phyloP scores from a whole-genome alignment of 495 filamentous ascomycete genomes.

The Talaromyces borbonicus region DNA sequence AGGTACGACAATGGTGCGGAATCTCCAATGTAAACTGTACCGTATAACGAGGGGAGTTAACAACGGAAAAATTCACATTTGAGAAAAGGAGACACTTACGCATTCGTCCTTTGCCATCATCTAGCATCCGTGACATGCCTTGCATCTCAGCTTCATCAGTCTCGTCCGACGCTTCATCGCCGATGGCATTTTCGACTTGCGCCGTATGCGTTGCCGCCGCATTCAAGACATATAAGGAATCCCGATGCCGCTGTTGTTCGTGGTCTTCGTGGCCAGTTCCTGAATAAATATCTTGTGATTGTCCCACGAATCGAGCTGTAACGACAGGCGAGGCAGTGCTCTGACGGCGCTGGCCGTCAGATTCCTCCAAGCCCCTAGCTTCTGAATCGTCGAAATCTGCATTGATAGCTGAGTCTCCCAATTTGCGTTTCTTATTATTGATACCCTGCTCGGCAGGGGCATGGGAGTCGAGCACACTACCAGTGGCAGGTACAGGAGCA shows the following conservation, averaged over 20 bases:
- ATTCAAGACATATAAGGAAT: constrained; percentile 1
- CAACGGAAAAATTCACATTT: not conserved
- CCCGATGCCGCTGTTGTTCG: constrained; percentile 1
- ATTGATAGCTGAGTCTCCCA: not conserved
- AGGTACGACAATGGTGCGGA: constrained; percentile 63
- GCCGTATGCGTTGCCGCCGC: not conserved
- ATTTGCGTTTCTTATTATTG: constrained; percentile 1
- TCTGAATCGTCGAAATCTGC: not conserved
- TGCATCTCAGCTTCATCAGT: constrained; percentile 52
- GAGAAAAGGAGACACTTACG: constrained; percentile 4
- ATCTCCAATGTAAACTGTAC: constrained; percentile 60
- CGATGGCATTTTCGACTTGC: constrained; percentile 19
- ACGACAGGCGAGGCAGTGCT: not conserved
- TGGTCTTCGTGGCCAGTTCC: not conserved
- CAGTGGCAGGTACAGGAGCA: constrained; percentile 1
- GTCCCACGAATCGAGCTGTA: not conserved
- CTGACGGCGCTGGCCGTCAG: not conserved
- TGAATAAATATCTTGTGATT: not conserved
- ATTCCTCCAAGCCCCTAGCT: not conserved
- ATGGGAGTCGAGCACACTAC: not conserved
- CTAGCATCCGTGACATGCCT: constrained; percentile 47
- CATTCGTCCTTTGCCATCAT: constrained; percentile 46
- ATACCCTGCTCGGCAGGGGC: constrained; percentile 1
- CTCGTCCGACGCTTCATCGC: constrained; percentile 22
- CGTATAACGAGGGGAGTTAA: no score